Base-by-base conservation (phyloP, 2,329 filamentous ascomycete species). In the Zasmidium angulare region DNA sequence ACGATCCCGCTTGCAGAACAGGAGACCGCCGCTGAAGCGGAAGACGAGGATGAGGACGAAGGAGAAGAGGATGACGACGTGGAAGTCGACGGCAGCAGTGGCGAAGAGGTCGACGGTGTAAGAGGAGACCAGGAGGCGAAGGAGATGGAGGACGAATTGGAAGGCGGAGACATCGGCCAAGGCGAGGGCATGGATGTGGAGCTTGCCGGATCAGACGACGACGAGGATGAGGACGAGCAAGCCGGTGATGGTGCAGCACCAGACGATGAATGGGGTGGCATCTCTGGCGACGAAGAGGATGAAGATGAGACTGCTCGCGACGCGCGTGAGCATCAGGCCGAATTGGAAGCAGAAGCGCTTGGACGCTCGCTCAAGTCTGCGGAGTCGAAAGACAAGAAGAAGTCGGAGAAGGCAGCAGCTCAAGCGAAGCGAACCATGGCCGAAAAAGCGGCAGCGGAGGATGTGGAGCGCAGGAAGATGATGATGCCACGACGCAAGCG, bases 401-500 rank as follows among this genome's bases (percentile, higher is more conserved):
- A 83, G 75, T 80, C 79, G 59, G 85, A 82, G 31, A 89, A 89
- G 77, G 85, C 88, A 66, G 89, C 84, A 82, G 66, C 59, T 3
- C 89, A 90, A 72, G 89, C 88, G 79, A 88, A 90, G 77, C 77
- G 79, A 60, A 84, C 86, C 36, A 84, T 86, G 61, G 83, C 82
- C 73, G 84, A 85, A 69, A 74, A 77, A 69, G 79, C 84, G 70
- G 90, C 95, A 72, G 87, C 89, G 2, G 95, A 98, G 76, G 93
- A 98, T 70, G 77, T 96, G 59, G 92, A 96, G 76, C 84, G 93
- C 63, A 89, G 91, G 75, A 97, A 96, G 86, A 95, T 96, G 80
- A 99, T 99, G 95, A 88, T 98, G 82, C 90, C 89, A 76, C 90
- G 96, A 77, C 95, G 96, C 85, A 99, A 98, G 87, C 84, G 95